Percentiles rank a stretch among this genome's conserved stretches.
phyloP scores from a whole-genome alignment of 768 basidiomycete species.

The Cystobasidium onofrii region DNA sequence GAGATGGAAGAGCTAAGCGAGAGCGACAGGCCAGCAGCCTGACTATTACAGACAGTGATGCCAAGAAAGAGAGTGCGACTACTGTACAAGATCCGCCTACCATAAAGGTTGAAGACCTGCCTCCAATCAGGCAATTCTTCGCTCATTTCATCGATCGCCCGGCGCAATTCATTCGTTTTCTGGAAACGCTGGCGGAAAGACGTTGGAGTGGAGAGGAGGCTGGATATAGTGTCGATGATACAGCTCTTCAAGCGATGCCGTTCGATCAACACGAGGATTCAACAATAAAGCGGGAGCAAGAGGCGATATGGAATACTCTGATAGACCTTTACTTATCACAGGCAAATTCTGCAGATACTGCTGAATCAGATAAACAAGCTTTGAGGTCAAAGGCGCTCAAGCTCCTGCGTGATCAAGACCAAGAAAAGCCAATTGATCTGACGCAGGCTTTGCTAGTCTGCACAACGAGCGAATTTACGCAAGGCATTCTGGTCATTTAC shows the following conservation, averaged over 20 bases:
- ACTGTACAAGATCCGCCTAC: slow-evolving; percentile 37
- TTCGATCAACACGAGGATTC: slow-evolving; percentile 32
- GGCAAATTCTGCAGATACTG: slow-evolving; percentile 48
- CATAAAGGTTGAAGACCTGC: slow-evolving; percentile 51
- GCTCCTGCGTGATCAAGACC: slow-evolving; percentile 54
- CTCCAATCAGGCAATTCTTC: slow-evolving; percentile 63
- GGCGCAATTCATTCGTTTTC: slow-evolving; percentile 69
- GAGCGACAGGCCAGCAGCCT: neutral
- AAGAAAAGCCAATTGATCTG: slow-evolving; percentile 63
- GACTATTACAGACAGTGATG: neutral
- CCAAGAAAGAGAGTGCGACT: neutral
- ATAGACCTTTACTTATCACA: slow-evolving; percentile 73
- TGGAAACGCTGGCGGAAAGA: slow-evolving; percentile 71
- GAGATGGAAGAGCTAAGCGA: neutral
- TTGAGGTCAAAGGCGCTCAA: slow-evolving; percentile 59
- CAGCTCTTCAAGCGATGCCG: neutral
- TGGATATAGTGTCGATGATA: neutral
- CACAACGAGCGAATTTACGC: slow-evolving; percentile 69
- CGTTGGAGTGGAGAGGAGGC: slow-evolving; percentile 68
- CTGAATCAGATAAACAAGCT: slow-evolving; percentile 36
- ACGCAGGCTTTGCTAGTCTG: slow-evolving; percentile 93
- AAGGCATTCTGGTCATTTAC: slow-evolving; percentile 81
- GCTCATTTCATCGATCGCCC: slow-evolving; percentile 89
- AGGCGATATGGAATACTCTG: slow-evolving; percentile 83
- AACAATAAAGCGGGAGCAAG: slow-evolving; percentile 24